Percentiles rank a stretch among this genome's conserved stretches.
phyloP scores from a whole-genome alignment of 305 asterid genomes.

The Solanum hybrid region DNA sequence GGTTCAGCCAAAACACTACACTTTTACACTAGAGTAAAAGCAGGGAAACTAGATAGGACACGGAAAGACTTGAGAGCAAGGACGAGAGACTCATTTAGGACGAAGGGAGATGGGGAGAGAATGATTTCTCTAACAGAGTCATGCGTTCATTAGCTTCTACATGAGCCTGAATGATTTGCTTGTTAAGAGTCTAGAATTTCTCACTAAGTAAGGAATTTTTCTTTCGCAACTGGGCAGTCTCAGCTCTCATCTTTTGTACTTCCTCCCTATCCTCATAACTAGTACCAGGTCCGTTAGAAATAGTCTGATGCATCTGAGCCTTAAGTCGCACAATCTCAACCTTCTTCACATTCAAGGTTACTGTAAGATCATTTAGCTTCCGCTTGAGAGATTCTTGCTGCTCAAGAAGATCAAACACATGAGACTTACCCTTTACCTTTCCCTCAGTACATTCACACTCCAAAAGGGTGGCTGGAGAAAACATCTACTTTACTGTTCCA shows the following conservation, averaged over 20 bases:
- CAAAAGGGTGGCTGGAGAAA: background rate
- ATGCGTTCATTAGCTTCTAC: background rate
- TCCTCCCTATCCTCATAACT: background rate
- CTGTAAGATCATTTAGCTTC: background rate
- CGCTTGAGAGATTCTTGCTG: background rate
- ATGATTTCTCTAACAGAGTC: background rate
- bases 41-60: background rate
- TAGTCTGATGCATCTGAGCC: background rate
- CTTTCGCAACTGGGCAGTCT: background rate
- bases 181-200: background rate
- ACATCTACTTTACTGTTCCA: background rate
- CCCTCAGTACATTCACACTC: background rate
- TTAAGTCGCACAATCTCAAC: background rate
- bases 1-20: background rate
- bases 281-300: background rate
- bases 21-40: background rate
- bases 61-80: background rate
- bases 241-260: background rate
- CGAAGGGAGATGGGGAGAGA: background rate
- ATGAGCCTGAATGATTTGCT: background rate
- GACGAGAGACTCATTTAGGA: background rate
- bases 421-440: background rate
- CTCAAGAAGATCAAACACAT: background rate
- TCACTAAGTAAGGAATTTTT: background rate
- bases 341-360: background rate